Conservation (phyloP, 495 filamentous ascomycete species). For the Xanthoparmelia taractica region DNA sequence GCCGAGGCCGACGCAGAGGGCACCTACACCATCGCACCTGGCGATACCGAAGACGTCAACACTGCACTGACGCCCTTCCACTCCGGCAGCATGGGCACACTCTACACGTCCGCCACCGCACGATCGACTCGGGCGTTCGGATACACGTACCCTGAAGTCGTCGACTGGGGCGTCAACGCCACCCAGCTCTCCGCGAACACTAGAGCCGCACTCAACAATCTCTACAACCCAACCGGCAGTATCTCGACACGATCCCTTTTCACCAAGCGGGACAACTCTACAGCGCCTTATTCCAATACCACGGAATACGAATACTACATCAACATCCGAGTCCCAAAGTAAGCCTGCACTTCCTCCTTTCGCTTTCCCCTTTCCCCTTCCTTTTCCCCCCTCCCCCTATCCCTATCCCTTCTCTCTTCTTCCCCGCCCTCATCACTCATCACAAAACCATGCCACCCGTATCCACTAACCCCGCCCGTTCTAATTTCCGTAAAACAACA, state of each 20-base stretch:
- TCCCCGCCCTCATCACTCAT: background rate
- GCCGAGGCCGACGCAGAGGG: too few species aligned
- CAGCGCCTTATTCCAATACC: slow-evolving; percentile 16
- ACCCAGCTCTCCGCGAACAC: slow-evolving; percentile 28
- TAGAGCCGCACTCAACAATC: slow-evolving; percentile 29
- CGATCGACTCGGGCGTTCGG: background rate
- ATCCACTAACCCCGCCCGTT: too few species aligned
- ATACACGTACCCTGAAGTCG: slow-evolving; percentile 15
- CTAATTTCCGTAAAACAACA: too few species aligned
- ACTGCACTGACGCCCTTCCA: too few species aligned
- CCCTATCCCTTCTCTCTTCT: background rate
- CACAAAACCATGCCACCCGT: too few species aligned
- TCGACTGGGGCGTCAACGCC: slow-evolving; percentile 30
- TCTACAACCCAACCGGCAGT: slow-evolving; percentile 30
- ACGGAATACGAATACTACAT: slow-evolving; percentile 50
- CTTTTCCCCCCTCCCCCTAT: too few species aligned
- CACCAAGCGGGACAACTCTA: background rate
- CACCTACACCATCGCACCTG: too few species aligned
- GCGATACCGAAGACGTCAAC: too few species aligned
- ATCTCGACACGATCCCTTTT: background rate
- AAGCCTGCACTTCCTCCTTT: too few species aligned
- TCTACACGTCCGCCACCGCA: too few species aligned
- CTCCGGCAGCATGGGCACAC: too few species aligned
- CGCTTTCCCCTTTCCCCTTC: too few species aligned
- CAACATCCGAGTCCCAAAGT: slow-evolving; percentile 49